Base-by-base conservation (phyloP, 2,329 filamentous ascomycete genomes). In the Septoria petroselini region DNA sequence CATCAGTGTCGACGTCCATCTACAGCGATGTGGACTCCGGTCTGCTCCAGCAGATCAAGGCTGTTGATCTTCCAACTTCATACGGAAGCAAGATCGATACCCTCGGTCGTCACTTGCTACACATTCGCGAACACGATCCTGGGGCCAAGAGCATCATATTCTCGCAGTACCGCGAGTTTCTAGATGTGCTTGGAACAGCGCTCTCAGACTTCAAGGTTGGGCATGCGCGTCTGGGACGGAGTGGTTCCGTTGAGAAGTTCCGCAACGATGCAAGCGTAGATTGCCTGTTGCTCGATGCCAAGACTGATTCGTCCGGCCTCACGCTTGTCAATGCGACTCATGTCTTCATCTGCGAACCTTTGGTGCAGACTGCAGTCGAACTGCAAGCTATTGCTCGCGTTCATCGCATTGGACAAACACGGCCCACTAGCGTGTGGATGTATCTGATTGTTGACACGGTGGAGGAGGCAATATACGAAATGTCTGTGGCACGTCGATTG, bases 381-480 rank as follows among this genome's bases (percentile, higher is more conserved):
- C 77, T 97, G 7, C 93, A 98, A 68, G 91, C 91, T 11, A 95
- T 97, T 63, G 91, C 91, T 1, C 85, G 93, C 48, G 91, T 98
- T 1, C 90, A 98, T 66, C 83, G 93, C 29, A 98, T 98, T 56
- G 93, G 93, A 0, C 93, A 97, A 69, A 78, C 84, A 56, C 83
- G 87, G 43, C 79, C 87, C 58, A 98, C 93, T 0, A 95, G 88
- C 0, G 90, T 97, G 1, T 97, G 91, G 86, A 85, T 96, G 68
- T 97, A 97, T 66, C 78, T 97, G 2, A 81, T 96, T n/a, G 82
- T 85, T 12, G 88, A 86, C 43, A 95, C 91, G 0, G 88, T 97
- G 0, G 93, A 98, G 65, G 86, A 95, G 71, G 86, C 86, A 1
- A 94, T 97, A 55, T 90, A 97, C 70, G 82, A 91, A 52, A 79